phyloP scores from a whole-genome alignment of 805 yeast species.

The Cyberlindnera sargentensis region DNA sequence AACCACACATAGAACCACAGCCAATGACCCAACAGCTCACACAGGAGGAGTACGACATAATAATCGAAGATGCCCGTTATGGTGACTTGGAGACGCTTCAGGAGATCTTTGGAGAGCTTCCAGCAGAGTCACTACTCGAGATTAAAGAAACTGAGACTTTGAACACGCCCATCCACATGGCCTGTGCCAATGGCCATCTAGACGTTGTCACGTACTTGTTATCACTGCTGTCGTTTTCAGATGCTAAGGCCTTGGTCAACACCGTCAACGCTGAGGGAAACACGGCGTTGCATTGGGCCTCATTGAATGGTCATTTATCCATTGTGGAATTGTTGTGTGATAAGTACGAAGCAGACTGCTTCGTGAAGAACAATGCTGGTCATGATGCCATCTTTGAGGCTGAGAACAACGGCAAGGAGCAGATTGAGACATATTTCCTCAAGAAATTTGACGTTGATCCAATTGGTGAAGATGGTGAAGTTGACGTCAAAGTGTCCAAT shows the following conservation, averaged over 20 bases:
- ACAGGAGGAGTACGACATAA: slow-evolving; percentile 78
- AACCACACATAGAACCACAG: background rate
- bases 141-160: slow-evolving; percentile 58
- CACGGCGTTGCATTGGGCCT: slow-evolving; percentile 96
- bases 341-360: slow-evolving; percentile 73
- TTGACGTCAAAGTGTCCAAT: slow-evolving; percentile 19
- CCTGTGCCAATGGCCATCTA: slow-evolving; percentile 87
- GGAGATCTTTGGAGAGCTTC: slow-evolving; percentile 55
- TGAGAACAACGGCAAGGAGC: slow-evolving; percentile 67
- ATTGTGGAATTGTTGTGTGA: slow-evolving; percentile 67
- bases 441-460: slow-evolving; percentile 65
- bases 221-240: slow-evolving; percentile 36
- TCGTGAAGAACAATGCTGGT: slow-evolving; percentile 61
- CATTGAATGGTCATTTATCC: slow-evolving; percentile 76
- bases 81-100: slow-evolving; percentile 78
- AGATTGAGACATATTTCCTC: slow-evolving; percentile 71
- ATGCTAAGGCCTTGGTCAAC: slow-evolving; percentile 41
- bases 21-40: slow-evolving; percentile 26
- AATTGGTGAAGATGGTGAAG: slow-evolving; percentile 42
- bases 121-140: slow-evolving; percentile 33
- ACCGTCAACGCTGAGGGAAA: slow-evolving; percentile 74
- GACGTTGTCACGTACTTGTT: slow-evolving; percentile 60
- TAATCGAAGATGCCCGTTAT: slow-evolving; percentile 76
- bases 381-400: slow-evolving; percentile 90
- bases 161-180: slow-evolving; percentile 87